Conservation (phyloP, 495 filamentous ascomycete genomes). For the Lichenothelia convexa region DNA sequence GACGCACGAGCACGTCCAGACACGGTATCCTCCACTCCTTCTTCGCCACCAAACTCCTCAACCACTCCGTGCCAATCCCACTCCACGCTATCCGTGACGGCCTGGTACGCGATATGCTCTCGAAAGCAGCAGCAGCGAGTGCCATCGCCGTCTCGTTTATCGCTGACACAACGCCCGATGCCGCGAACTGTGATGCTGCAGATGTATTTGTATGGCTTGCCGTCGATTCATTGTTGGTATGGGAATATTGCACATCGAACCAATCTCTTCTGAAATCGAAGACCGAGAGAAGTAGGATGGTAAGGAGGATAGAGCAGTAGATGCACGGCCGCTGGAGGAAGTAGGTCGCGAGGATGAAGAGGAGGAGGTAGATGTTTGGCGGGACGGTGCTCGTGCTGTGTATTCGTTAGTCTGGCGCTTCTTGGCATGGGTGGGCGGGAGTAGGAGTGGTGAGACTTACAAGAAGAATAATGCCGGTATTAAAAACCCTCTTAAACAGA, state of each 20-base stretch:
- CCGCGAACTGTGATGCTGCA: background rate
- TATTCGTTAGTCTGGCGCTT: too few relatives aligned
- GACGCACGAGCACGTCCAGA: constrained; percentile 19
- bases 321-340: constrained; percentile 25
- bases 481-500: too few relatives aligned
- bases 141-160: constrained; percentile 16
- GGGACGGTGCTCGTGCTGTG: constrained; percentile 15
- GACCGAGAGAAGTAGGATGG: constrained; percentile 22
- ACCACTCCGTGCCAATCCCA: constrained; percentile 8
- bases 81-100: constrained; percentile 2
- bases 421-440: too few relatives aligned
- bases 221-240: background rate
- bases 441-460: too few relatives aligned
- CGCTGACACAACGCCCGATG: constrained; percentile 10
- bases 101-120: constrained; percentile 9
- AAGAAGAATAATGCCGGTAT: too few relatives aligned
- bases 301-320: constrained; percentile 25
- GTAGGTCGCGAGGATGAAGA: constrained; percentile 24
- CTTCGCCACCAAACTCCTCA: constrained; percentile 16
- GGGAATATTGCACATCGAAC: constrained; percentile 22
- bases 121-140: constrained; percentile 14
- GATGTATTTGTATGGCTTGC: background rate
- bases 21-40: constrained; percentile 22
- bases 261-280: constrained; percentile 24
- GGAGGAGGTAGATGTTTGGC: constrained; percentile 23